A percentile compares a stretch with the other conserved stretches of the same genome.
phyloP scores from a whole-genome alignment of 805 yeast genomes.

The Metschnikowia chrysomelidarum region DNA sequence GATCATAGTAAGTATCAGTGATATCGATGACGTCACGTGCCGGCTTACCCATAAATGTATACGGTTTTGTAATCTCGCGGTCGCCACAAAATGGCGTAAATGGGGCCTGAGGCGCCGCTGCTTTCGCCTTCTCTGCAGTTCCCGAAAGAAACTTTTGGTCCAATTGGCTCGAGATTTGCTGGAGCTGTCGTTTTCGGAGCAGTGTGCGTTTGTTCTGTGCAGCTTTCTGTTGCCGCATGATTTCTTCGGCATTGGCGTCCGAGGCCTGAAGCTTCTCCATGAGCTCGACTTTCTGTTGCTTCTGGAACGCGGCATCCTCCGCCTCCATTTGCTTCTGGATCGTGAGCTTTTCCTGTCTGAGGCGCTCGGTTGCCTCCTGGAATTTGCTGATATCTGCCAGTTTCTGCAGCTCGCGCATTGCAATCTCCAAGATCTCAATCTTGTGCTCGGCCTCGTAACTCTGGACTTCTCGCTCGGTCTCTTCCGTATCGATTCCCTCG shows the following conservation, averaged over 20 bases:
- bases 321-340: conserved; percentile 59
- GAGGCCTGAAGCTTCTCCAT: conserved; percentile 38
- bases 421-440: conserved; percentile 72
- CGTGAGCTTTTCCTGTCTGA: conserved; percentile 64
- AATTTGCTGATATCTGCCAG: conserved; percentile 65
- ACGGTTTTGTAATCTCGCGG: conserved; percentile 55
- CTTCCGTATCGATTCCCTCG: conserved; percentile 65
- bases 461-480: conserved; percentile 62
- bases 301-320: conserved; percentile 40
- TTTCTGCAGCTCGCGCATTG: conserved; percentile 59
- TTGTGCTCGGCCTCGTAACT: conserved; percentile 73
- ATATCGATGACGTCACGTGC: conserved; percentile 25
- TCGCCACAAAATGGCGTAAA: conserved; percentile 96
- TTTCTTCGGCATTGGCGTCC: conserved; percentile 35
- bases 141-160: conserved; percentile 37
- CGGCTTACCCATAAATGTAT: conserved; percentile 38
- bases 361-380: conserved; percentile 51
- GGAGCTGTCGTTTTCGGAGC: conserved; percentile 59
- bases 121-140: conserved; percentile 28
- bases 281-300: conserved; percentile 41
- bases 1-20: conserved; percentile 46
- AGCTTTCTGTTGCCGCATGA: conserved; percentile 37
- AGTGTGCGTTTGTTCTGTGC: conserved; percentile 57
- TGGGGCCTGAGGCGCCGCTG: conserved; percentile 44
- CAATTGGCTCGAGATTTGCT: conserved; percentile 57